A percentile compares a stretch with the other conserved stretches of the same genome.
These are phyloP conservation scores for Suhomyces anneliseae DNA, from an alignment of 1,139 yeast species.

Conservation along the genomic window DNA sequence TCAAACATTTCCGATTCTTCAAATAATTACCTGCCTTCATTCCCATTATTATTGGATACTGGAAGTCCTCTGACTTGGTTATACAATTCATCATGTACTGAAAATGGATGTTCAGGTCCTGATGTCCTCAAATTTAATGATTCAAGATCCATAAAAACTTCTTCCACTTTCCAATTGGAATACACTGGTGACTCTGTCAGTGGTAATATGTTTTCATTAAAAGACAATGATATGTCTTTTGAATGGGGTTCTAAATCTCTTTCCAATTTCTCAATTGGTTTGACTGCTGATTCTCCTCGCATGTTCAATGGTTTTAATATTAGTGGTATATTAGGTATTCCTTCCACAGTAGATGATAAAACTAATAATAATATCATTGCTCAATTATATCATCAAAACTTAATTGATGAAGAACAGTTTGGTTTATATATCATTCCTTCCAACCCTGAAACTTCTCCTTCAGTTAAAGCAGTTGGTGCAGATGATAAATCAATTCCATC, in stretches of 20 bases:
- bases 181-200: constrained; percentile 58
- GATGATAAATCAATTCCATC: constrained; percentile 6
- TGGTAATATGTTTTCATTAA: constrained; percentile 40
- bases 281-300: constrained; percentile 53
- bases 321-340: constrained; percentile 62
- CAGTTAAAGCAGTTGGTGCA: constrained; percentile 9
- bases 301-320: constrained; percentile 54
- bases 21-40: constrained; percentile 25
- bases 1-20: constrained; percentile 17
- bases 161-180: constrained; percentile 40
- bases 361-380: constrained; percentile 20
- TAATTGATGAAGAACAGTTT: constrained; percentile 24
- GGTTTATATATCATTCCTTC: constrained; percentile 23
- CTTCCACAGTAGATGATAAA: constrained; percentile 22
- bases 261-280: constrained; percentile 50
- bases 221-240: constrained; percentile 13
- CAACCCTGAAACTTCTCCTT: constrained; percentile 17
- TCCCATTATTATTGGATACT: constrained; percentile 60
- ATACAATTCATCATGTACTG: constrained; percentile 52
- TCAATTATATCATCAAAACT: constrained; percentile 19
- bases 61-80: constrained; percentile 70
- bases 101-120: constrained; percentile 39
- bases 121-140: constrained; percentile 23
- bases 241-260: constrained; percentile 16
- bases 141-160: constrained; percentile 14